phyloP scores from a whole-genome alignment of 352 stramenopile genomes.

The Globisporangium polare region DNA sequence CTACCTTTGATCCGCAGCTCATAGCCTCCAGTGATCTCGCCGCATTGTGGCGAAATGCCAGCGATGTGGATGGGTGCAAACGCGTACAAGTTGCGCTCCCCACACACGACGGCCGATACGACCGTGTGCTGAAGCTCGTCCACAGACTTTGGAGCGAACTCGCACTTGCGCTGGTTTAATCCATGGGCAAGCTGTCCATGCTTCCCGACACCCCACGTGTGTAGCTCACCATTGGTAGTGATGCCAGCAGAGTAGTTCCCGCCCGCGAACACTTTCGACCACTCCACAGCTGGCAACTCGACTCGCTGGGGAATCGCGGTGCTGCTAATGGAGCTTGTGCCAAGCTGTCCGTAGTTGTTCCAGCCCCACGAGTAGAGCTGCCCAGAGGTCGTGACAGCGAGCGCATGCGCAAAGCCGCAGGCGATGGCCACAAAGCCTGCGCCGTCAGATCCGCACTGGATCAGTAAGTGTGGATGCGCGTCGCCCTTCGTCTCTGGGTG shows the following conservation, averaged over 20 bases:
- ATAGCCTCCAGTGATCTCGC: constrained; percentile 52
- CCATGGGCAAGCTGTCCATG: constrained; percentile 52
- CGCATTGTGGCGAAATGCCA: constrained; percentile 37
- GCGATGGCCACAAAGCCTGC: constrained; percentile 53
- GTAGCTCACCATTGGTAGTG: constrained; percentile 28
- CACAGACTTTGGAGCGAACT: constrained; percentile 36
- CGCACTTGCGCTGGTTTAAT: constrained; percentile 6
- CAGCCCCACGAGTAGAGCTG: constrained; percentile 73
- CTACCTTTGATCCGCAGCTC: constrained; percentile 57
- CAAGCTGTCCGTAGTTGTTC: constrained; percentile 78
- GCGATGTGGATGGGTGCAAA: constrained; percentile 62
- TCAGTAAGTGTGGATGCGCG: constrained; percentile 22
- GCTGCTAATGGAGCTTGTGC: constrained; percentile 19
- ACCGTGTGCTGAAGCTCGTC: constrained; percentile 29
- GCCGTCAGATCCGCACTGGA: constrained; percentile 23
- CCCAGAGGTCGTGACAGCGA: constrained; percentile 55
- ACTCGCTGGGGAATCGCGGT: constrained; percentile 18
- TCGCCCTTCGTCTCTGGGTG: constrained; percentile 16
- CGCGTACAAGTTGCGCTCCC: constrained; percentile 38
- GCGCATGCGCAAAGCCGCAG: constrained; percentile 58
- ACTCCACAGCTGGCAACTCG: constrained; percentile 21
- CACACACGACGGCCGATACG: constrained; percentile 48
- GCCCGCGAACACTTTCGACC: constrained; percentile 54
- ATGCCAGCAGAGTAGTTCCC: constrained; percentile 59
- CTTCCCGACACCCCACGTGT: constrained; percentile 53